Conservation (phyloP, 2,329 filamentous ascomycete genomes). For the Aspergillus texensis region DNA sequence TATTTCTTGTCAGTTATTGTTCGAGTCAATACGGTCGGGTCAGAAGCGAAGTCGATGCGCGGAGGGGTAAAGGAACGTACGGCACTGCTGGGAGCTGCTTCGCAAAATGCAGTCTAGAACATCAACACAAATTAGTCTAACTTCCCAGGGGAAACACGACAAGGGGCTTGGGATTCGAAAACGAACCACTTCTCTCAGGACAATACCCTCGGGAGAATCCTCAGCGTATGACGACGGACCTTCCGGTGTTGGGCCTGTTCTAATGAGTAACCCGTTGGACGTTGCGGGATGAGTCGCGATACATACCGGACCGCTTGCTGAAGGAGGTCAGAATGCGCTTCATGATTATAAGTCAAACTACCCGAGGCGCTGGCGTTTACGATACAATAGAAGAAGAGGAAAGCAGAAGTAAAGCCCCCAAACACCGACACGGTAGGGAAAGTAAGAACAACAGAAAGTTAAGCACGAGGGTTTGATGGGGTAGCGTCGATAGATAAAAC, state of each 20-base stretch:
- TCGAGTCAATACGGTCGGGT: not conserved
- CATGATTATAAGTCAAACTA: conserved; percentile 27
- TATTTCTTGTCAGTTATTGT: not conserved
- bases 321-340: conserved; percentile 40
- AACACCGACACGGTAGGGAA: not conserved
- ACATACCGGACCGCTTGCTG: conserved; percentile 37
- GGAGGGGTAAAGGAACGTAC: conserved; percentile 38
- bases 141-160: not conserved
- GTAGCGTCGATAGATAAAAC: not conserved
- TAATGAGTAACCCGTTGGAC: conserved; percentile 10
- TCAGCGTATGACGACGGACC: conserved; percentile 30
- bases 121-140: conserved; percentile 1
- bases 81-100: conserved; percentile 59
- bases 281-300: conserved; percentile 4
- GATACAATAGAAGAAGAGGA: not conserved
- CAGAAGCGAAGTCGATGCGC: not conserved
- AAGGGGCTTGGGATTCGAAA: not conserved
- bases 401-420: conserved; percentile 1
- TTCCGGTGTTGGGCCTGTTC: conserved; percentile 27
- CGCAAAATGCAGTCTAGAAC: conserved; percentile 75
- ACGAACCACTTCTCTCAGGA: conserved; percentile 47
- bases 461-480: not conserved
- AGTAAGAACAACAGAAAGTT: conserved; percentile 1
- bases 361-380: no score
- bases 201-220: conserved; percentile 43